phyloP scores from a whole-genome alignment of 805 yeast genomes.

The Pichia nakasei region DNA sequence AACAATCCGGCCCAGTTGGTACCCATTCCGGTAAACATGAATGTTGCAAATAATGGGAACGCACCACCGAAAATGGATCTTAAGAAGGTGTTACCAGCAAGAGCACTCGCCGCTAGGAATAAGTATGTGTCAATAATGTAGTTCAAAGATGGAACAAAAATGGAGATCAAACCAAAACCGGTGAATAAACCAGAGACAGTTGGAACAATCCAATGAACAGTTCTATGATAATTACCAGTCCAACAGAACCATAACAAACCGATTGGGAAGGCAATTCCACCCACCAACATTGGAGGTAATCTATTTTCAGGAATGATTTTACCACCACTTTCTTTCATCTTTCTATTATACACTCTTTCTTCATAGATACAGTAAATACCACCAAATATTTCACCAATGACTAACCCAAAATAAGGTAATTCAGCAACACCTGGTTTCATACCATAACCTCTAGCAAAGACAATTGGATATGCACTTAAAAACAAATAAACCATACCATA shows the following conservation, averaged over 20 bases:
- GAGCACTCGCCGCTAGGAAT: slow-evolving; percentile 67
- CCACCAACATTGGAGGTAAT: slow-evolving; percentile 65
- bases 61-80: slow-evolving; percentile 59
- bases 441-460: slow-evolving; percentile 54
- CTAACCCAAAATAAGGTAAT: slow-evolving; percentile 72
- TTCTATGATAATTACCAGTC: slow-evolving; percentile 68
- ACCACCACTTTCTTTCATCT: slow-evolving; percentile 45
- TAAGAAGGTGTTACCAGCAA: slow-evolving; percentile 64
- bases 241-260: slow-evolving; percentile 85
- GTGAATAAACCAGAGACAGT: slow-evolving; percentile 53
- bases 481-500: slow-evolving; percentile 72
- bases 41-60: slow-evolving; percentile 49
- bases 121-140: slow-evolving; percentile 68
- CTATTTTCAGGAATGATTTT: slow-evolving; percentile 72
- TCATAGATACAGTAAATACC: slow-evolving; percentile 41
- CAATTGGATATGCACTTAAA: slow-evolving; percentile 67
- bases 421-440: slow-evolving; percentile 58
- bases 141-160: slow-evolving; percentile 62
- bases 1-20: slow-evolving; percentile 74
- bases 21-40: slow-evolving; percentile 63
- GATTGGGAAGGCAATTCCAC: slow-evolving; percentile 61
- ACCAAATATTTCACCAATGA: slow-evolving; percentile 59
- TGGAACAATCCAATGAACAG: slow-evolving; percentile 79
- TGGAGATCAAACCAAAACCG: slow-evolving; percentile 59
- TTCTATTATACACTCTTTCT: slow-evolving; percentile 45